Evolutionary conservation across 202 grass and related monocot species (phyloP), one percentile per base, ranked within the genome.

Genomic region (Schoenoplectus tabernaemontani): DNA sequence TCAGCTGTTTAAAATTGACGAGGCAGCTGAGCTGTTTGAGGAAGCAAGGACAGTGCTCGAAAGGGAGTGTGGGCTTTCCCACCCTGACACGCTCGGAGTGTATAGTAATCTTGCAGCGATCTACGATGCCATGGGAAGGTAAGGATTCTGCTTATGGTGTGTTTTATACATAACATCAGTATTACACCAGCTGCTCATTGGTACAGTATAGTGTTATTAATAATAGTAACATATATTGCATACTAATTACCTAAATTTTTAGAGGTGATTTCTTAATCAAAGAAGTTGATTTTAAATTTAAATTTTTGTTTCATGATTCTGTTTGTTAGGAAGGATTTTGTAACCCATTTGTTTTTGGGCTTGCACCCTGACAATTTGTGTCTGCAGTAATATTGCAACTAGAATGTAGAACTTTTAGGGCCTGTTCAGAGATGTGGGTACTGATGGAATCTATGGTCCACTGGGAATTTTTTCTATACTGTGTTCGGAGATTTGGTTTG

Each of bases 81-180:
- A 99, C 86, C 86, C 89, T 2, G 96, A 99, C 78, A 99, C 96
- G 51, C 89, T 99, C 58, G 92, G 92, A 4, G 92, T 99, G 1
- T 99, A 95, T 83, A 99, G 96, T 86, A 99, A 99, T 85, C 90
- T 99, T 0, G 90, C 96, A 26, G 96, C 92, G 3, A 99, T 93
- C 76, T 99, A 99, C 24, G 96, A 99, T 82, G 96, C 96, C 67
- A 93, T 96, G 90, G 96, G 96, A 82, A 99, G 96, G 96, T 99
- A 89, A 59, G 68, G 28, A 9, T 56, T 75, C 47, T 75, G 26
- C 70, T 20, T 75, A 56, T 36, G 16, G 2, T 54, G 16, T 15
- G 50, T n/a, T 34, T 10, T 11, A 15, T 74, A 74, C 7, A 33
- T 50, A 3, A 3, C 11, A 44, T 69, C 7, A 53, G 46, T n/a